These are phyloP conservation scores for Fusarium sp. DNA, from an alignment of 2,329 filamentous ascomycete species.

Conservation along the genomic window DNA sequence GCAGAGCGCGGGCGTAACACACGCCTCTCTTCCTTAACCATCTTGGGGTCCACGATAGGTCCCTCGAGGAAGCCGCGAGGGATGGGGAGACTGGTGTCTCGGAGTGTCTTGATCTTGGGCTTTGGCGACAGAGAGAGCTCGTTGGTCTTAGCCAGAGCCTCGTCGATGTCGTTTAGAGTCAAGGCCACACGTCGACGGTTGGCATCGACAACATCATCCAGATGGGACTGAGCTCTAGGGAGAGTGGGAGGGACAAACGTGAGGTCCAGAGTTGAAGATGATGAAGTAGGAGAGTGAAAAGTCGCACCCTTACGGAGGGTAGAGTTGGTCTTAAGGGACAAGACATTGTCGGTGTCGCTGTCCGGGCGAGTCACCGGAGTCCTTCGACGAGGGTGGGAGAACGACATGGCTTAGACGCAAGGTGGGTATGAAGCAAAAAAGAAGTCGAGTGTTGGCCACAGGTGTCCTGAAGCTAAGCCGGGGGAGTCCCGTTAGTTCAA, in stretches of 20 bases:
- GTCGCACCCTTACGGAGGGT: constrained; percentile 79
- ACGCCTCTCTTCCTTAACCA: constrained; percentile 62
- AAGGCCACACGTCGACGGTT: constrained; percentile 77
- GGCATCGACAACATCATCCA: constrained; percentile 79
- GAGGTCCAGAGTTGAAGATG: constrained; percentile 56
- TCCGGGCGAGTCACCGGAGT: constrained; percentile 58
- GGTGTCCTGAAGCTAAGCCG: constrained; percentile 52
- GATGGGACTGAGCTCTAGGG: constrained; percentile 75
- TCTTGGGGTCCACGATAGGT: constrained; percentile 65
- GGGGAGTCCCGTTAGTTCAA: constrained; percentile 50
- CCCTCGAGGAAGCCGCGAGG: constrained; percentile 71
- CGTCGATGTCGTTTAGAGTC: constrained; percentile 75
- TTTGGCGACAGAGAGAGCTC: constrained; percentile 56
- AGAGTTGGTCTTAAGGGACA: constrained; percentile 55
- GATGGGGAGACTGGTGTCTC: constrained; percentile 70
- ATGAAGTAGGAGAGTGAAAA: constrained; percentile 67
- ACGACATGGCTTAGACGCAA: constrained; percentile 62
- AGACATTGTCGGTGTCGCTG: constrained; percentile 50
- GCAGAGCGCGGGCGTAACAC: constrained; percentile 67
- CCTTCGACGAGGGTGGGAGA: constrained; percentile 63
- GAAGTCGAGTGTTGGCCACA: constrained; percentile 49
- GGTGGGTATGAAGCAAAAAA: constrained; percentile 48
- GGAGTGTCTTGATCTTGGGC: constrained; percentile 54
- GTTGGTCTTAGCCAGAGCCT: constrained; percentile 65
- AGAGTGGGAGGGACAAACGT: constrained; percentile 66